These are phyloP conservation scores for Immersiporthe knoxdaviesiana DNA, from an alignment of 2,329 filamentous ascomycete genomes.

Conservation along the genomic window DNA sequence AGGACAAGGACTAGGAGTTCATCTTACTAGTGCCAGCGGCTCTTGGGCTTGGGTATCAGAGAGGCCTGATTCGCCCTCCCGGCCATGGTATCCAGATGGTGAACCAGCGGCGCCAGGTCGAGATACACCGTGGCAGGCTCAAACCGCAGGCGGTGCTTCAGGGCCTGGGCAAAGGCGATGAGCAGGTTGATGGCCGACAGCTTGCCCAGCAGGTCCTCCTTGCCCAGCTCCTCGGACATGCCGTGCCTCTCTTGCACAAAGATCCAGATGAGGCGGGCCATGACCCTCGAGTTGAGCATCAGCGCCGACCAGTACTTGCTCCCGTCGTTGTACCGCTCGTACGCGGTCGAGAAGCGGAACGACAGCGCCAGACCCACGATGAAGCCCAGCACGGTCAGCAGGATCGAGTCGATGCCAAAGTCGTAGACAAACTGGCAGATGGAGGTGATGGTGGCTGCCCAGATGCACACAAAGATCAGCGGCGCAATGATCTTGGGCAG, in stretches of 20 bases:
- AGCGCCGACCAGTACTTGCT: slow-evolving; percentile 57
- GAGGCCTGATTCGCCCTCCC: slow-evolving; percentile 51
- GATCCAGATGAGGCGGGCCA: slow-evolving; percentile 11
- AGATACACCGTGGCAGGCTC: slow-evolving; percentile 79
- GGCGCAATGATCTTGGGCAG: slow-evolving; percentile 75
- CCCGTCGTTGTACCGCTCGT: slow-evolving; percentile 71
- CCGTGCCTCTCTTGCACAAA: slow-evolving; percentile 12
- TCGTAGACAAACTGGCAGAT: slow-evolving; percentile 51
- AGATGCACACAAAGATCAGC: slow-evolving; percentile 61
- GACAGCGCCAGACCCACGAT: slow-evolving; percentile 79
- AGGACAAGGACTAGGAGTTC: not conserved
- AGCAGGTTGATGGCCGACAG: slow-evolving; percentile 66
- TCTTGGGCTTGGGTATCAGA: slow-evolving; percentile 44
- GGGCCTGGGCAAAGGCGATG: slow-evolving; percentile 73
- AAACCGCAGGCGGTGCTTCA: slow-evolving; percentile 84
- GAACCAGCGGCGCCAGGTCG: slow-evolving; percentile 70
- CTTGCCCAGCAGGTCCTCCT: slow-evolving; percentile 17
- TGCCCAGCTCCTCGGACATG: slow-evolving; percentile 8
- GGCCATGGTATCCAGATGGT: slow-evolving; percentile 77
- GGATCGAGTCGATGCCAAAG: slow-evolving; percentile 59
- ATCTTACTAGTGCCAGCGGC: slow-evolving; percentile 30
- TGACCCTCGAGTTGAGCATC: slow-evolving; percentile 23
- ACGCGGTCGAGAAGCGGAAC: slow-evolving; percentile 76
- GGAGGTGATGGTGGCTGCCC: slow-evolving; percentile 68
- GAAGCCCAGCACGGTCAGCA: slow-evolving; percentile 80